phyloP scores from a whole-genome alignment of 306 rosid species.

The Malus asiatica region DNA sequence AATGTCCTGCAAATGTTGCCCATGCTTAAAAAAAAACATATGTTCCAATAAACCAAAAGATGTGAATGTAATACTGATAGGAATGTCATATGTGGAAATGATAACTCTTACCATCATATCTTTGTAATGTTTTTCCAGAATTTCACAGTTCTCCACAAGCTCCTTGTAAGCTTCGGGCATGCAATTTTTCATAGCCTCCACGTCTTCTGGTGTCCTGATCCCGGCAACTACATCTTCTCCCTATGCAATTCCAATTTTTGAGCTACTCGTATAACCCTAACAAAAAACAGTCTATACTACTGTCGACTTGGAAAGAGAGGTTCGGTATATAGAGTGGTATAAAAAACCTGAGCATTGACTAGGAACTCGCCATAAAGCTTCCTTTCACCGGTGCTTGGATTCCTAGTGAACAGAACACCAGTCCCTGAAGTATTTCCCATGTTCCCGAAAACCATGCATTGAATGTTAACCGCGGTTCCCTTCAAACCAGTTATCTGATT shows the following conservation, averaged over 20 bases:
- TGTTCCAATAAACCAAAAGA: background rate
- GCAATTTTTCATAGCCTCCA: constrained; percentile 68
- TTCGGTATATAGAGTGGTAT: background rate
- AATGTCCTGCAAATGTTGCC: constrained; percentile 55
- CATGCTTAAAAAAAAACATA: background rate
- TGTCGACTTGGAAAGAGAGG: background rate
- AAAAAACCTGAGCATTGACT: constrained; percentile 84
- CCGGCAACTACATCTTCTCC: constrained; percentile 99
- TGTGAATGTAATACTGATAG: background rate
- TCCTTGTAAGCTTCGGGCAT: constrained; percentile 94
- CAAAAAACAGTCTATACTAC: background rate
- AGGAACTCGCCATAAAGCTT: constrained; percentile 96
- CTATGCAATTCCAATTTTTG: constrained; percentile 32
- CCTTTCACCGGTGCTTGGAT: constrained; percentile 94
- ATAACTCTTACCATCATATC: constrained; percentile 81
- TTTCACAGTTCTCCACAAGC: constrained; percentile 80
- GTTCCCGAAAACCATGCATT: constrained; percentile 90
- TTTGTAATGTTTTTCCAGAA: constrained; percentile 87
- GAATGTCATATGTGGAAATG: background rate
- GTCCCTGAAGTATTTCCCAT: constrained; percentile 97
- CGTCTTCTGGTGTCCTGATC: constrained; percentile 86
- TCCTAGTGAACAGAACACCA: constrained; percentile 93
- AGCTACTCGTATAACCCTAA: background rate
- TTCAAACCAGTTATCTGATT: constrained; percentile 80
- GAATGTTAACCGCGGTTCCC: constrained; percentile 97